These are phyloP conservation scores for Petrea volubilis DNA, from an alignment of 257 asterid genomes.

Conservation along the genomic window DNA sequence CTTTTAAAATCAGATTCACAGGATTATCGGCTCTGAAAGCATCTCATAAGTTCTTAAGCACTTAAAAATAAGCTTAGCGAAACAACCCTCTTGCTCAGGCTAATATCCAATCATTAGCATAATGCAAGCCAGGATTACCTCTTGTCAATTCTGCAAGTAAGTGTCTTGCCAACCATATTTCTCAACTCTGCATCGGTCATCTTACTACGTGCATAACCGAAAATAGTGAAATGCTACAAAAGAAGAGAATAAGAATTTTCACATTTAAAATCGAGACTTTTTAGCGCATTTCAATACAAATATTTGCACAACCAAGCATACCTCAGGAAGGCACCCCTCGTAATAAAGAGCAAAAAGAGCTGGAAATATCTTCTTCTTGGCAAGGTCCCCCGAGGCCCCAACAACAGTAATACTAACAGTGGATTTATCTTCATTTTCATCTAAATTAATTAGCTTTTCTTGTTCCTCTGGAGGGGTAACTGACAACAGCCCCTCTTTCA, in stretches of 20 bases:
- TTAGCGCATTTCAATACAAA: neutral
- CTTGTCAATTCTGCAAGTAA: conserved; percentile 94
- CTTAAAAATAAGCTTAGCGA: neutral
- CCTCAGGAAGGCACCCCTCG: conserved; percentile 96
- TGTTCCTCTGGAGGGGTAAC: conserved; percentile 43
- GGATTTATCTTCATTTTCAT: conserved; percentile 36
- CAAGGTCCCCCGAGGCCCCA: conserved; percentile 99
- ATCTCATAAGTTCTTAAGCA: neutral
- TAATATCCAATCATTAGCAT: conserved; percentile 1
- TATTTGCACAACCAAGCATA: conserved; percentile 19
- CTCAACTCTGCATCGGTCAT: conserved; percentile 92
- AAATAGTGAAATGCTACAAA: conserved; percentile 83
- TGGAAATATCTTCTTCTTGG: conserved; percentile 97
- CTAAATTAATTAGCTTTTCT: conserved; percentile 17
- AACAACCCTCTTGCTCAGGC: neutral
- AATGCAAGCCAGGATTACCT: conserved; percentile 43
- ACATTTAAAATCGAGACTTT: neutral
- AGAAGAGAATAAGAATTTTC: neutral
- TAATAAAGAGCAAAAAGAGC: conserved; percentile 97
- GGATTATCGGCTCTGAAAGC: too few relatives aligned
- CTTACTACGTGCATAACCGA: conserved; percentile 97
- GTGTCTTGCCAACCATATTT: conserved; percentile 88
- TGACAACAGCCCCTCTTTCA: conserved; percentile 43
- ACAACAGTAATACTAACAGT: conserved; percentile 90
- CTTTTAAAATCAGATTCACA: too few relatives aligned